A percentile compares a stretch with the other conserved stretches of the same genome.
These are phyloP conservation scores for Colletotrichum caudatum DNA, from an alignment of 2,329 filamentous ascomycete genomes.

Conservation along the genomic window DNA sequence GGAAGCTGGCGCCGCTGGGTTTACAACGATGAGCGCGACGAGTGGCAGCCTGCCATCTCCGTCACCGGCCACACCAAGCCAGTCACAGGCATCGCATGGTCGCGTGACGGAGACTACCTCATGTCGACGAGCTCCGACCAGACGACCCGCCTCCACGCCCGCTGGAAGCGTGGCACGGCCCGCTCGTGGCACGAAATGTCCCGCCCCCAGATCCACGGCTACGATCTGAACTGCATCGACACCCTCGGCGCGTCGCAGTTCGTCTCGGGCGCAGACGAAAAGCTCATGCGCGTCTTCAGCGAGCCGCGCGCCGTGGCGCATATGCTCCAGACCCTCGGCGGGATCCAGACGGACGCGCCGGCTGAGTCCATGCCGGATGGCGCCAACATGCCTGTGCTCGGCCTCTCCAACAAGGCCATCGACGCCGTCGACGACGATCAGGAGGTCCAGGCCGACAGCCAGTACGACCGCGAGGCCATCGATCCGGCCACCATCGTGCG, in stretches of 20 bases:
- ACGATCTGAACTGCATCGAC: conserved; percentile 95
- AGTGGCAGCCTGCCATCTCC: conserved; percentile 82
- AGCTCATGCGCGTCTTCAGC: conserved; percentile 95
- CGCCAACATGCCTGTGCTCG: conserved; percentile 93
- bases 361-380: conserved; percentile 77
- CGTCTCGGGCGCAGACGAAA: conserved; percentile 96
- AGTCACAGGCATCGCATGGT: conserved; percentile 87
- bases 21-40: conserved; percentile 68
- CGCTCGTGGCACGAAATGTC: conserved; percentile 95
- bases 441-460: conserved; percentile 58
- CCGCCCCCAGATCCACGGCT: conserved; percentile 95
- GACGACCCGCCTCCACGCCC: conserved; percentile 87
- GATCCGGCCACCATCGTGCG: conserved; percentile 68
- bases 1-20: conserved; percentile 94
- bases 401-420: conserved; percentile 95
- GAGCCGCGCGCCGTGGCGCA: conserved; percentile 86
- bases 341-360: conserved; percentile 58
- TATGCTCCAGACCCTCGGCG: conserved; percentile 77
- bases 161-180: conserved; percentile 71
- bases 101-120: conserved; percentile 83
- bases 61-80: conserved; percentile 87
- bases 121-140: conserved; percentile 93
- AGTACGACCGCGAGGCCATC: conserved; percentile 64
- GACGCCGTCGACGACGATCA: conserved; percentile 65
- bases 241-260: conserved; percentile 80